Evolutionary conservation across 768 basidiomycete species (phyloP).

Genomic region (Termitomyces sp.): DNA sequence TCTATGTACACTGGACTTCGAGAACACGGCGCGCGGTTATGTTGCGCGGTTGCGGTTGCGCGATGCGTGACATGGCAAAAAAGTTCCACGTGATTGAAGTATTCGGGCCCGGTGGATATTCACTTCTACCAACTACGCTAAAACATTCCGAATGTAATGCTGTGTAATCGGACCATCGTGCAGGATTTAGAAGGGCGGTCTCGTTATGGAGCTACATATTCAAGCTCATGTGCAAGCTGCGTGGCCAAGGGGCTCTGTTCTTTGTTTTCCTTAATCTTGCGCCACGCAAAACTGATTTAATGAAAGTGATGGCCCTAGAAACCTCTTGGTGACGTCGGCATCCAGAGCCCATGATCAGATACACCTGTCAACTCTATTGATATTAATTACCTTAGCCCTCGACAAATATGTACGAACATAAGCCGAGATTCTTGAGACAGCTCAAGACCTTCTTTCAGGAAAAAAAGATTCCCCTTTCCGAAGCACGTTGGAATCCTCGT

Average conservation of each 20-base stretch:
- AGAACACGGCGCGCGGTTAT: neutral
- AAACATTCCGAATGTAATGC: neutral
- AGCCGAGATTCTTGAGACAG: neutral
- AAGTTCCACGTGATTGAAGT: neutral
- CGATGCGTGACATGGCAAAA: no score
- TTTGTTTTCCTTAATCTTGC: neutral
- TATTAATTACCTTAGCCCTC: neutral
- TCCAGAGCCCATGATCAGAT: neutral
- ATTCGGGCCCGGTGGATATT: neutral
- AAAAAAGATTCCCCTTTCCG: neutral
- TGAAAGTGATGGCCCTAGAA: neutral
- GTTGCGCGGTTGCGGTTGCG: no score
- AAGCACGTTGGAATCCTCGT: neutral
- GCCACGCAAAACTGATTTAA: neutral
- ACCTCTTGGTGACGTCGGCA: neutral
- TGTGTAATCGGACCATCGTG: neutral
- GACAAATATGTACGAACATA: neutral
- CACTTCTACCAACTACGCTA: neutral
- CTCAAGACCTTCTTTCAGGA: neutral
- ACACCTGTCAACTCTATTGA: neutral
- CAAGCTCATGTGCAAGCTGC: neutral
- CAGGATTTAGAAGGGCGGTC: no score
- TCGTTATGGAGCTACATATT: neutral
- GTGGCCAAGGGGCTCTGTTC: neutral
- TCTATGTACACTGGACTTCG: no score